These are phyloP conservation scores for Vitis labrusca DNA, from an alignment of 164 flowering plant genomes.

Conservation along the genomic window DNA sequence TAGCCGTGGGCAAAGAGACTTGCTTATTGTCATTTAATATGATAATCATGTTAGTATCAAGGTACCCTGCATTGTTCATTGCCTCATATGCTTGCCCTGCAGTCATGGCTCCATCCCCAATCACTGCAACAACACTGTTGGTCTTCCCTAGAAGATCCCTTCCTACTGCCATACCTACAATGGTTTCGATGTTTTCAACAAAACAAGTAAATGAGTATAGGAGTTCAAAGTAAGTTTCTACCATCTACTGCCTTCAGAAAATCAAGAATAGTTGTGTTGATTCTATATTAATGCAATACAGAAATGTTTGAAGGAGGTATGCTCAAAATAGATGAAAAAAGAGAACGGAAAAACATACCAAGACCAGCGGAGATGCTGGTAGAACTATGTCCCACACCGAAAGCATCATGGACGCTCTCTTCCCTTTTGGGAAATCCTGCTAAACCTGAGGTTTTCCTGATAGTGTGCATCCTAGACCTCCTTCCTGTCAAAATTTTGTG, in stretches of 20 bases:
- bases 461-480: conserved; percentile 76
- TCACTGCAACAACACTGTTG: conserved; percentile 80
- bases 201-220: background rate
- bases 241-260: no score
- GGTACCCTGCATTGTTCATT: conserved; percentile 88
- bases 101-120: conserved; percentile 98
- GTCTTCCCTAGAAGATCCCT: conserved; percentile 80
- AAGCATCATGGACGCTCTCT: conserved; percentile 87
- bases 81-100: conserved; percentile 99
- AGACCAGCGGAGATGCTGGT: conserved; percentile 97
- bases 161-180: conserved; percentile 82
- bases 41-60: conserved; percentile 76
- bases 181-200: background rate
- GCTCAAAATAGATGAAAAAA: no score
- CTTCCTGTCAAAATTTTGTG: conserved; percentile 95
- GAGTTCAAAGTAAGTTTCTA: no score
- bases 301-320: no score
- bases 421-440: conserved; percentile 91
- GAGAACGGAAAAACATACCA: conserved; percentile 38
- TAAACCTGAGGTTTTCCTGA: conserved; percentile 81
- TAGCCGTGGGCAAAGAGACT: conserved; percentile 95
- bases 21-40: conserved; percentile 85
- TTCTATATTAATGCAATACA: no score
- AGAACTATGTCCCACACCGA: conserved; percentile 96
- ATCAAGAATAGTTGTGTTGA: no score